These are phyloP conservation scores for Kuraishia floccosa DNA, from an alignment of 805 yeast genomes.

Conservation along the genomic window DNA sequence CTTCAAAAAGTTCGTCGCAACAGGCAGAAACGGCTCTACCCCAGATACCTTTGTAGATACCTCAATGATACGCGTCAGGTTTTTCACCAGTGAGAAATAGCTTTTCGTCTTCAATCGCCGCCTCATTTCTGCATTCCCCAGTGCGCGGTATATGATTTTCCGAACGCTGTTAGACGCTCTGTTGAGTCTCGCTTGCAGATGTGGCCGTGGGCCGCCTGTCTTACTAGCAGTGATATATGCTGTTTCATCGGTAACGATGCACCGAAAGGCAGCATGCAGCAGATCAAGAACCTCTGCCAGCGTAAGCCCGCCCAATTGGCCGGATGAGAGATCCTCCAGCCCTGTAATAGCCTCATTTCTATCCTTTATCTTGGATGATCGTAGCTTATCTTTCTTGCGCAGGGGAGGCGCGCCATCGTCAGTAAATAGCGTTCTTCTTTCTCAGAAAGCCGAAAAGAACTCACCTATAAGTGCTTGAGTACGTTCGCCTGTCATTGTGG, in stretches of 20 bases:
- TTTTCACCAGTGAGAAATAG: background rate
- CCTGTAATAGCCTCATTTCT: slow-evolving; percentile 37
- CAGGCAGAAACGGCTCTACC: background rate
- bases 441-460: too few relatives aligned
- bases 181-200: slow-evolving; percentile 11
- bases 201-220: slow-evolving; percentile 9
- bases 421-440: too few relatives aligned
- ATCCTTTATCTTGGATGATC: slow-evolving; percentile 42
- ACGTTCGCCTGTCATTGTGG: too few relatives aligned
- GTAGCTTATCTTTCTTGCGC: slow-evolving; percentile 11
- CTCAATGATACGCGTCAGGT: too few relatives aligned
- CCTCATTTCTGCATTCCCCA: background rate
- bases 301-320: background rate
- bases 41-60: too few relatives aligned
- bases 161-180: slow-evolving; percentile 10
- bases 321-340: slow-evolving; percentile 19
- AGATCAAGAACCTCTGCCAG: slow-evolving; percentile 3
- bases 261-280: slow-evolving; percentile 9
- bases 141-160: background rate
- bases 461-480: too few relatives aligned
- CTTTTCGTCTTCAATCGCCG: background rate
- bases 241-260: slow-evolving; percentile 10
- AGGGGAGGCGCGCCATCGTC: slow-evolving; percentile 1
- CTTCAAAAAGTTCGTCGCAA: background rate
- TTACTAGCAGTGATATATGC: slow-evolving; percentile 10